These are phyloP conservation scores for Triadica sebifera DNA, from an alignment of 345 rosid species.

Conservation along the genomic window DNA sequence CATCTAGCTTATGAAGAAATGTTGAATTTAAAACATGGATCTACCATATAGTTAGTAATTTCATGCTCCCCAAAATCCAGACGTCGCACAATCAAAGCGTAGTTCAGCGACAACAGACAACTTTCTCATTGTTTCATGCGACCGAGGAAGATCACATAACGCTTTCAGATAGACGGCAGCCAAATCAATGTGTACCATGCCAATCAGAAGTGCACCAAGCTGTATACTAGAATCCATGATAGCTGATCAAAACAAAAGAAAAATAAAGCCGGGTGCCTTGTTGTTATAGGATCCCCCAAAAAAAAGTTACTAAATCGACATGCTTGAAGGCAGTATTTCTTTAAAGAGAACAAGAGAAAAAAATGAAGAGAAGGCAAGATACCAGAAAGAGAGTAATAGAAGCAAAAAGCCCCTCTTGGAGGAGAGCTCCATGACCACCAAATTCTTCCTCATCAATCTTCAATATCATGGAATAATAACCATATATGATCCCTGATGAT, in stretches of 20 bases:
- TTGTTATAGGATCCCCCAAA: constrained; percentile 10
- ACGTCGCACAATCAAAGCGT: constrained; percentile 19
- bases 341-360: constrained; percentile 4
- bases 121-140: constrained; percentile 25
- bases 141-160: constrained; percentile 6
- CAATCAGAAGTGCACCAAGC: constrained; percentile 81
- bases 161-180: constrained; percentile 8
- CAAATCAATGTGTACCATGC: constrained; percentile 15
- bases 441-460: constrained; percentile 91
- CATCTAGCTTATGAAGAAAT: background rate
- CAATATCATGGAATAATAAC: constrained; percentile 75
- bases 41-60: constrained; percentile 14
- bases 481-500: constrained; percentile 73
- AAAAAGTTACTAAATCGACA: background rate
- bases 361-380: constrained; percentile 10
- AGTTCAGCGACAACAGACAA: constrained; percentile 3
- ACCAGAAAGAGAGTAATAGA: constrained; percentile 92
- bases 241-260: constrained; percentile 55
- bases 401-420: constrained; percentile 93
- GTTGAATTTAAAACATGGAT: constrained; percentile 19
- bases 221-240: constrained; percentile 90
- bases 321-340: background rate
- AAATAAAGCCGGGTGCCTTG: background rate
- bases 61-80: constrained; percentile 26
- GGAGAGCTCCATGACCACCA: constrained; percentile 91